phyloP scores from a whole-genome alignment of 768 basidiomycete species.

The Termitomyces sp. region DNA sequence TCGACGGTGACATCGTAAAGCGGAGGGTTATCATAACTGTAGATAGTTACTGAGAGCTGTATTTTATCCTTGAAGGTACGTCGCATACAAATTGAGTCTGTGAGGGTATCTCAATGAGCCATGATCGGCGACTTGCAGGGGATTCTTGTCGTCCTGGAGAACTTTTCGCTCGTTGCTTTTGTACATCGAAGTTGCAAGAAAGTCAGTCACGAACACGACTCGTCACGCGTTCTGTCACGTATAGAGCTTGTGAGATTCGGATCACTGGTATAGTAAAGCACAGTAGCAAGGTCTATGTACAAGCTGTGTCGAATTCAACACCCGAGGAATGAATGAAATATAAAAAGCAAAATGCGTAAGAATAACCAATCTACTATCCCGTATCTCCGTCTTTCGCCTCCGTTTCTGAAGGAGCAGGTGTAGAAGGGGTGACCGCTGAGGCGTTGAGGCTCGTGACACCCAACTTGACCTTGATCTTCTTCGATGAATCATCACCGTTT shows the following conservation, averaged over 20 bases:
- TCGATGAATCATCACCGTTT: constrained; percentile 51
- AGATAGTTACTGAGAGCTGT: constrained; percentile 6
- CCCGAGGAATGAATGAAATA: constrained; percentile 1
- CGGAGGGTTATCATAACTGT: constrained; percentile 85
- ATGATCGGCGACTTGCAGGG: constrained; percentile 24
- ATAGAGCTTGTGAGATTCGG: too few relatives aligned
- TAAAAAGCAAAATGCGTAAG: background rate
- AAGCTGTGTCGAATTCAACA: constrained; percentile 1
- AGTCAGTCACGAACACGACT: constrained; percentile 17
- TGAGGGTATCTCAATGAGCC: constrained; percentile 49
- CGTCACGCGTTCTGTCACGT: constrained; percentile 16
- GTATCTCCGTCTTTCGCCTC: constrained; percentile 72
- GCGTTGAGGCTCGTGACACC: constrained; percentile 38
- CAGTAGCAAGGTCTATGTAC: constrained; percentile 7
- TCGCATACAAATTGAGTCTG: constrained; percentile 74
- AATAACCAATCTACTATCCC: constrained; percentile 35
- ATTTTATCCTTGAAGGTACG: background rate
- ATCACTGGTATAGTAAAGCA: background rate
- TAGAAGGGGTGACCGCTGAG: constrained; percentile 31
- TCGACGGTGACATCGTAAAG: constrained; percentile 87
- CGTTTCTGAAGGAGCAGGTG: constrained; percentile 51
- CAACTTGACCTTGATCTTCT: constrained; percentile 75
- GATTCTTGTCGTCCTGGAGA: constrained; percentile 16
- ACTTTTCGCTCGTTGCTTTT: constrained; percentile 26
- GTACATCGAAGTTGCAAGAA: constrained; percentile 24